Percentiles rank a stretch among this genome's conserved stretches.
These are phyloP conservation scores for Thozetella sp. DNA, from an alignment of 495 filamentous ascomycete species.

Conservation along the genomic window DNA sequence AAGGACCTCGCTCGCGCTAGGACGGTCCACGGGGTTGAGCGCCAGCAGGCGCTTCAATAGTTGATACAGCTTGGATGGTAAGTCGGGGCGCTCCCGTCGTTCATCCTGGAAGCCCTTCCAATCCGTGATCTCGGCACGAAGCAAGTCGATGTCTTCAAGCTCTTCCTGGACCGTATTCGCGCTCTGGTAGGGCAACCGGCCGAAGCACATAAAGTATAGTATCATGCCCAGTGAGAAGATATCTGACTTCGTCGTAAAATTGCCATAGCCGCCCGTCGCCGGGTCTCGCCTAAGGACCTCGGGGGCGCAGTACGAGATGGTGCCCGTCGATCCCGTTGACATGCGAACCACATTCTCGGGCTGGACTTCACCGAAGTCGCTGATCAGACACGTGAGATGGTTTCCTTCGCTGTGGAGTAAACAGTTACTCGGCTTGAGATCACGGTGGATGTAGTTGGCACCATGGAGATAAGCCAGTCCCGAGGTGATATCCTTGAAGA, in stretches of 20 bases:
- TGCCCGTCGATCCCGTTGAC: slow-evolving; percentile 92
- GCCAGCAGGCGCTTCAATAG: slow-evolving; percentile 80
- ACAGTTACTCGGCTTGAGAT: slow-evolving; percentile 95
- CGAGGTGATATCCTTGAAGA: slow-evolving; percentile 94
- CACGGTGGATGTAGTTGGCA: slow-evolving; percentile 95
- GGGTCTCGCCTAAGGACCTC: slow-evolving; percentile 79
- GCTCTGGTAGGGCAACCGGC: slow-evolving; percentile 79
- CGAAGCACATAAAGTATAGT: slow-evolving; percentile 96
- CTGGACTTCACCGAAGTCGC: slow-evolving; percentile 97
- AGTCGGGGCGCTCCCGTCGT: slow-evolving; percentile 70
- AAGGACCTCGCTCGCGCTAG: slow-evolving; percentile 88
- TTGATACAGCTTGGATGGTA: slow-evolving; percentile 85
- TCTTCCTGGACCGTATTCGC: slow-evolving; percentile 89
- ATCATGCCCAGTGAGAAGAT: slow-evolving; percentile 98
- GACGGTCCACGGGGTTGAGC: slow-evolving; percentile 74
- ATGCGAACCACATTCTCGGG: slow-evolving; percentile 74
- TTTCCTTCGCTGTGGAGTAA: slow-evolving; percentile 76
- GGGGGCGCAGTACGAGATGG: slow-evolving; percentile 96
- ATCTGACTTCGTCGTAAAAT: slow-evolving; percentile 95
- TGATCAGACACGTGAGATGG: slow-evolving; percentile 80
- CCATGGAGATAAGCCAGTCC: slow-evolving; percentile 87
- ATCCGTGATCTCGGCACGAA: slow-evolving; percentile 82
- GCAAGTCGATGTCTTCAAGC: slow-evolving; percentile 85
- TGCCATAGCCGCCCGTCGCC: slow-evolving; percentile 72
- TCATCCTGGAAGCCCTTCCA: slow-evolving; percentile 88